Evolutionary conservation across 2,329 filamentous ascomycete genomes (phyloP).

Genomic region (Lachnellula cervina): DNA sequence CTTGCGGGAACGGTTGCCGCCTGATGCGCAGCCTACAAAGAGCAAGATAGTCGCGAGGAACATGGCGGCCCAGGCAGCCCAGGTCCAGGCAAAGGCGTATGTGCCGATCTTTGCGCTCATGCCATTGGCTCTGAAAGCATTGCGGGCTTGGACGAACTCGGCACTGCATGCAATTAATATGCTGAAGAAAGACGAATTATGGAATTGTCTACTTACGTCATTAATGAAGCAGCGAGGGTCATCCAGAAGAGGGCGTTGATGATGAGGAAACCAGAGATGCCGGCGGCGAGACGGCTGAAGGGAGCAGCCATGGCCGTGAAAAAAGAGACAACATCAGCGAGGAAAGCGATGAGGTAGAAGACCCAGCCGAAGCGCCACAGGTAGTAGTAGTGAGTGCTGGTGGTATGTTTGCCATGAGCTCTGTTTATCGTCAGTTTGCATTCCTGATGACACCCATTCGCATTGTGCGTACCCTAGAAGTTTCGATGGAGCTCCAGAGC

Average conservation of each 20-base stretch:
- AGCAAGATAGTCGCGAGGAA: constrained; percentile 64
- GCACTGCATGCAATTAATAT: constrained; percentile 36
- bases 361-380: constrained; percentile 91
- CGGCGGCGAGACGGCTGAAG: constrained; percentile 65
- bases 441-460: no score
- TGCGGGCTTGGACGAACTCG: constrained; percentile 63
- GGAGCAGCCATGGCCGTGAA: constrained; percentile 65
- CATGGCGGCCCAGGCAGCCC: constrained; percentile 64
- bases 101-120: constrained; percentile 56
- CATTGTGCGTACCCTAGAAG: constrained; percentile 46
- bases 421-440: constrained; percentile 31
- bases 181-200: neutral
- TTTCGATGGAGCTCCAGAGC: constrained; percentile 44
- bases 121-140: constrained; percentile 54
- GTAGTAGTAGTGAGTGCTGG: constrained; percentile 64
- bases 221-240: constrained; percentile 60
- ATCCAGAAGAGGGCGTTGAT: constrained; percentile 64
- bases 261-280: constrained; percentile 56
- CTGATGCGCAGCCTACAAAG: constrained; percentile 49
- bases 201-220: constrained; percentile 58
- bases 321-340: constrained; percentile 68
- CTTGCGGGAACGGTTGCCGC: constrained; percentile 36
- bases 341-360: constrained; percentile 78
- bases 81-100: constrained; percentile 72
- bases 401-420: constrained; percentile 50